Evolutionary conservation across 2,329 filamentous ascomycete genomes (phyloP), one percentile per base, ranked within the genome.

Genomic region (Fulvia fulva): DNA sequence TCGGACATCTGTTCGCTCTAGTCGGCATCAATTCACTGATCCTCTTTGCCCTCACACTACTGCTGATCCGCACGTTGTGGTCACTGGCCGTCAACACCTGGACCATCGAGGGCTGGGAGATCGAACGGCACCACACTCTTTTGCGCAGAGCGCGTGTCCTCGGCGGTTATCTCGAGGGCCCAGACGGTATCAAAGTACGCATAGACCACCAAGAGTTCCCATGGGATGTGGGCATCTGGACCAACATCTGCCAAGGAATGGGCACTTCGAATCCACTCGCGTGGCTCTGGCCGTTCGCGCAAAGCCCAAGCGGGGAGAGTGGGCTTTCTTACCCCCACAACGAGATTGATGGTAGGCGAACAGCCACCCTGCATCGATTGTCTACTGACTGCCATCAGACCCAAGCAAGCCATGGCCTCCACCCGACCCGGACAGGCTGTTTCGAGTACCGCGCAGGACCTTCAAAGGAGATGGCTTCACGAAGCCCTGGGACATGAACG

Each of bases 81-180:
- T 80, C 80, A 55, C 85, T 89, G 70, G 67, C 81, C 3, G 78
- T 87, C 60, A 92, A 92, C 75, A 85, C 81, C 16, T 93, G 89
- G 23, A 90, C 89, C 71, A 94, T 95, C 67, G 90, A 95, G 74
- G 81, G 81, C 60, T 93, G 89, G 89, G 89, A 81, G 59, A 77
- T 80, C 26, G 77, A 80, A 60, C 72, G 78, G 4, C 78, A 81
- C 61, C 68, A 73, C 7, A 75, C 78, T 3, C 67, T 80, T 1
- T 61, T 80, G 5, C 71, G 77, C 3, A 75, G 78, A 16, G 76
- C 78, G 1, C 68, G 74, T 4, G 70, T 74, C 37, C 77, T 83
- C 21, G 84, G 85, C 1, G 85, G 85, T 5, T 83, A 78, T 65
- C 74, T 79, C 46, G 73, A 83, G 34, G 82, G 78, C 0, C 83